Percentiles rank a stretch among this genome's conserved stretches.
phyloP scores from a whole-genome alignment of 2,329 filamentous ascomycete species.

The Beauveria brongniartii region DNA sequence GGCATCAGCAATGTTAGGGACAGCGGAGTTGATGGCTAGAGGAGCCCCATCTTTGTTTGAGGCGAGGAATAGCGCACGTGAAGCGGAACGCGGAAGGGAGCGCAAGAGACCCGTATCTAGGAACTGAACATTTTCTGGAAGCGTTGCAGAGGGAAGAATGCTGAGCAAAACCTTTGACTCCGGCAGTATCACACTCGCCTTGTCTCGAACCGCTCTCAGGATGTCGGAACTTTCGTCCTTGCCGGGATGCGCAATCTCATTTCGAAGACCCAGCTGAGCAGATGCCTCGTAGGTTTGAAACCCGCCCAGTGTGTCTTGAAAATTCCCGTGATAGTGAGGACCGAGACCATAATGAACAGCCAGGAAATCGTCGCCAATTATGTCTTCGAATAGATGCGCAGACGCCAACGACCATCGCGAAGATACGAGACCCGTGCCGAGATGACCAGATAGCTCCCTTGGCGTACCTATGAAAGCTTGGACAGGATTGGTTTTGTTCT shows the following conservation, averaged over 20 bases:
- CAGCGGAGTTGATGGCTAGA: constrained; percentile 79
- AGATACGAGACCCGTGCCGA: constrained; percentile 63
- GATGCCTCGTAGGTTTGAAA: constrained; percentile 96
- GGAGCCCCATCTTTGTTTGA: constrained; percentile 51
- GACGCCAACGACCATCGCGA: constrained; percentile 87
- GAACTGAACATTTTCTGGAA: constrained; percentile 73
- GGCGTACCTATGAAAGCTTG: constrained; percentile 94
- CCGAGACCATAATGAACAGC: constrained; percentile 87
- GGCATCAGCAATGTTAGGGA: constrained; percentile 82
- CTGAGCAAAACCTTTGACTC: constrained; percentile 78
- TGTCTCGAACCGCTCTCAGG: constrained; percentile 75
- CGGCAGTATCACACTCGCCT: constrained; percentile 72
- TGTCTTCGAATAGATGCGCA: constrained; percentile 80
- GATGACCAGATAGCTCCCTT: constrained; percentile 68
- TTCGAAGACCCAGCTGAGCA: constrained; percentile 79
- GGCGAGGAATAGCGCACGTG: constrained; percentile 45
- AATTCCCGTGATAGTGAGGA: constrained; percentile 87
- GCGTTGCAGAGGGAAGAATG: constrained; percentile 69
- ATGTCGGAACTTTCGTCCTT: constrained; percentile 91
- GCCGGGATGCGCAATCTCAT: constrained; percentile 81
- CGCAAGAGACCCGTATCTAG: constrained; percentile 70
- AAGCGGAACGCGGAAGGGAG: constrained; percentile 64
- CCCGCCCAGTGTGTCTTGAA: constrained; percentile 89
- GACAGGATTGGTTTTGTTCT: constrained; percentile 56
- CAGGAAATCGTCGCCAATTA: constrained; percentile 82